Evolutionary conservation across 2,329 filamentous ascomycete genomes (phyloP).

Genomic region (Arthrocladium fulminans): DNA sequence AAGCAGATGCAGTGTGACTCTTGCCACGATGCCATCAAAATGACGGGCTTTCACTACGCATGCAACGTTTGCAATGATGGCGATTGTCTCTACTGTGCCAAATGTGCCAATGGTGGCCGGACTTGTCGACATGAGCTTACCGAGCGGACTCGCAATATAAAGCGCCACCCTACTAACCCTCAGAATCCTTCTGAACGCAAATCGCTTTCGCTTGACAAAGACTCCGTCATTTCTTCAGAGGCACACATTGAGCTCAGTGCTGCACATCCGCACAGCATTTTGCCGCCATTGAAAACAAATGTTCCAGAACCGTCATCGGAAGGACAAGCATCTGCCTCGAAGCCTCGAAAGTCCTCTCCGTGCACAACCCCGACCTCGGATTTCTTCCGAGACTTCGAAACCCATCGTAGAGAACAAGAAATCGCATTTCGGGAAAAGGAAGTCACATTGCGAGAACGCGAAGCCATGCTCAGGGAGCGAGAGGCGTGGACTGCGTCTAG

Average conservation of each 20-base stretch:
- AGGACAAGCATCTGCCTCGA: conserved; percentile 2
- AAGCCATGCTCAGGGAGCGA: conserved; percentile 16
- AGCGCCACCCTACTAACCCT: conserved; percentile 6
- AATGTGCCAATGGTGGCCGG: conserved; percentile 18
- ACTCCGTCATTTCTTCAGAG: conserved; percentile 4
- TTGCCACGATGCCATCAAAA: conserved; percentile 19
- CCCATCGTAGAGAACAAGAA: conserved; percentile 15
- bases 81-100: conserved; percentile 20
- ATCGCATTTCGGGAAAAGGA: conserved; percentile 17
- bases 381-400: conserved; percentile 7
- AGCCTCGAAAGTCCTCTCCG: not conserved
- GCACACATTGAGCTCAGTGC: conserved; percentile 3
- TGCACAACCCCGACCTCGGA: conserved; percentile 1
- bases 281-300: conserved; percentile 4
- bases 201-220: conserved; percentile 2
- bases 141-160: conserved; percentile 17
- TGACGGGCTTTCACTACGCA: conserved; percentile 20
- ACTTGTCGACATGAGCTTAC: conserved; percentile 21
- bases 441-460: conserved; percentile 16
- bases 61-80: conserved; percentile 20
- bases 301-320: conserved; percentile 8
- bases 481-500: conserved; percentile 13
- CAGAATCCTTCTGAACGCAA: not conserved
- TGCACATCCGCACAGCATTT: not conserved
- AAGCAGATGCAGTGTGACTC: conserved; percentile 21